phyloP scores from a whole-genome alignment of 2,329 filamentous ascomycete species.

The Graphilbum fragrans region DNA sequence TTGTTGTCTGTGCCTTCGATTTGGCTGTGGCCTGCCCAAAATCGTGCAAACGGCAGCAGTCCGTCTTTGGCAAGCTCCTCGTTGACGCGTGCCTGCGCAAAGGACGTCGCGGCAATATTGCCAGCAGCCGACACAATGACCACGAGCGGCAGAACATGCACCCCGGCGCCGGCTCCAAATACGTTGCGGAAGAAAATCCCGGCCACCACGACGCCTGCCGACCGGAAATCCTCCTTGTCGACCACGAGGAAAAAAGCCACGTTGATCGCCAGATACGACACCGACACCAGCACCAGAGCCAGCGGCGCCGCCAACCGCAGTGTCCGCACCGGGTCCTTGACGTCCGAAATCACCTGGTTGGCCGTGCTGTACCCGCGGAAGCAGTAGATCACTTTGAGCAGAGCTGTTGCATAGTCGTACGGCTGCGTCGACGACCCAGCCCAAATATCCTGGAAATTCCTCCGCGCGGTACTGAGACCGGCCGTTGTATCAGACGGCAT shows the following conservation, averaged over 20 bases:
- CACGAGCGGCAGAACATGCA: conserved; percentile 35
- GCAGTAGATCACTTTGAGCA: conserved; percentile 44
- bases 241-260: conserved; percentile 48
- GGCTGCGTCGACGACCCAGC: conserved; percentile 25
- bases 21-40: conserved; percentile 17
- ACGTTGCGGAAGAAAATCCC: conserved; percentile 46
- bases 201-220: conserved; percentile 40
- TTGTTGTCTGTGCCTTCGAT: conserved; percentile 2
- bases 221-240: conserved; percentile 39
- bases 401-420: conserved; percentile 32
- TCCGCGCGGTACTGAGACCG: conserved; percentile 18
- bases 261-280: conserved; percentile 45
- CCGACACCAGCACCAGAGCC: conserved; percentile 39
- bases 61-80: conserved; percentile 34
- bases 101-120: conserved; percentile 34
- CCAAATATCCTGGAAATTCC: conserved; percentile 27
- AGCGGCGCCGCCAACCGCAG: conserved; percentile 43
- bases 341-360: conserved; percentile 44
- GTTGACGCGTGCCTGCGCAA: conserved; percentile 33
- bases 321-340: conserved; percentile 43
- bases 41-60: conserved; percentile 27
- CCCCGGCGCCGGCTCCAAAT: conserved; percentile 28
- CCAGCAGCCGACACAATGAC: conserved; percentile 33
- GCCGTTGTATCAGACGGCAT: neutral
- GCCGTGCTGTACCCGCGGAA: conserved; percentile 43